Base-by-base conservation (phyloP, 805 yeast genomes). In the Starmerella floricola region DNA sequence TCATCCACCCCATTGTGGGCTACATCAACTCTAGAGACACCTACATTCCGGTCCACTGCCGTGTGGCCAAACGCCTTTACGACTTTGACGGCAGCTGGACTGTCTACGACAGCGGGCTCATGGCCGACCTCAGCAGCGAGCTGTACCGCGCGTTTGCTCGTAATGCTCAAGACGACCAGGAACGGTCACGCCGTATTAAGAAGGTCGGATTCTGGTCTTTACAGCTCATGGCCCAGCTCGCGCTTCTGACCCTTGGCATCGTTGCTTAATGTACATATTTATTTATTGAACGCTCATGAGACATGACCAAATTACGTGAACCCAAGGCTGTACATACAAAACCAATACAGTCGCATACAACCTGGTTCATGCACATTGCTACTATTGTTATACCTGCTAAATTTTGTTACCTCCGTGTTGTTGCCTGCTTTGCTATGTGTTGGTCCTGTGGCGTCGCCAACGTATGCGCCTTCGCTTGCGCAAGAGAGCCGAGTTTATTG, bases 41-140 rank as follows among this genome's bases (percentile, higher is more conserved):
- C 0, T 82, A 79, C 55, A 87, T 91, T 46, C 95, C 94, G 34
- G 77, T 88, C 45, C 70, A 76, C 47, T 84, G 94, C 56, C 74
- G 85, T 3, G 76, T 91, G 8, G 79, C 79, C 27, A 91, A 91
- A 57, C 72, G 74, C 34, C 62, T 86, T 18, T 65, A 68, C 21
- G 98, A 91, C 56, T 91, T 91, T 59, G 86, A 83, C 54, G 98
- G 98, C 0, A 75, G 94, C 6, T 91, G 98, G 98, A 88, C 98
- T 1, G 69, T 85, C 2, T 91, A 86, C 60, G 98, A 91, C 58
- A 79, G 91, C 21, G 67, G 79, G 40, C 66, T 91, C 46, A 85
- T 88, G 94, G 91, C 82, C 56, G 96, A 88, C 56, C 68, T 91
- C 38, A 79, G 91, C 23, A 78, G 78, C 24, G 93, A 84, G 51